Conservation (phyloP, 805 yeast species). For the Pichia membranifaciens region DNA sequence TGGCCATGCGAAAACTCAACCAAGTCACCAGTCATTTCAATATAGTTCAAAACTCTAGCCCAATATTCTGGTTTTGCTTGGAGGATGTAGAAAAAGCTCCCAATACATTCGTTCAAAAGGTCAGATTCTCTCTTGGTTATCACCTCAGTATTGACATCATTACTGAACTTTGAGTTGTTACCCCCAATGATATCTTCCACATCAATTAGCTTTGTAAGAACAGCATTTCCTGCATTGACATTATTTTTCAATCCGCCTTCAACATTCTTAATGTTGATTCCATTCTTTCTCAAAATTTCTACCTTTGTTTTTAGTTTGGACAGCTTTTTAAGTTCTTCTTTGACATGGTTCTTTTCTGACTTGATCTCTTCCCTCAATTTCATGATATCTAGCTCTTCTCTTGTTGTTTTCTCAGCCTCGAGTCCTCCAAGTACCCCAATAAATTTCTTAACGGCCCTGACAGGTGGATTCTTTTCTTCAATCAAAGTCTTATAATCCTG, state of each 20-base stretch:
- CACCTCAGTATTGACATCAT: background rate
- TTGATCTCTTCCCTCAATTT: constrained; percentile 36
- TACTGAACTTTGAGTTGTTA: constrained; percentile 56
- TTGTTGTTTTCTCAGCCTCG: constrained; percentile 39
- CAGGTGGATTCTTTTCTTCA: constrained; percentile 67
- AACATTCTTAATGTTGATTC: constrained; percentile 70
- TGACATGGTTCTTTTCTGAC: constrained; percentile 64
- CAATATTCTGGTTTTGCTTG: constrained; percentile 81
- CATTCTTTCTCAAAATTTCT: constrained; percentile 71
- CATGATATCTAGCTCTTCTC: constrained; percentile 8
- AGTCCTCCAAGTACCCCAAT: constrained; percentile 65
- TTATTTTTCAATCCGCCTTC: constrained; percentile 24
- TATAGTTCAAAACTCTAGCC: constrained; percentile 41
- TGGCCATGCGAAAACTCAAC: constrained; percentile 21
- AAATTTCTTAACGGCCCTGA: constrained; percentile 70
- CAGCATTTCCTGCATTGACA: constrained; percentile 10
- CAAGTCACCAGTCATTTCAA: constrained; percentile 20
- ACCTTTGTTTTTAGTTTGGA: constrained; percentile 74
- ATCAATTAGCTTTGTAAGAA: constrained; percentile 4
- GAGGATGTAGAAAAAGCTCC: constrained; percentile 69
- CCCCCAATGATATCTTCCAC: constrained; percentile 1
- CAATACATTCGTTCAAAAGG: constrained; percentile 60
- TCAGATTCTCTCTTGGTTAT: constrained; percentile 35
- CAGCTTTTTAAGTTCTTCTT: constrained; percentile 64
- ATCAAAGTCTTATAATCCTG: constrained; percentile 70